Conservation (phyloP, 2,329 filamentous ascomycete genomes). For the Alternaria rosae region DNA sequence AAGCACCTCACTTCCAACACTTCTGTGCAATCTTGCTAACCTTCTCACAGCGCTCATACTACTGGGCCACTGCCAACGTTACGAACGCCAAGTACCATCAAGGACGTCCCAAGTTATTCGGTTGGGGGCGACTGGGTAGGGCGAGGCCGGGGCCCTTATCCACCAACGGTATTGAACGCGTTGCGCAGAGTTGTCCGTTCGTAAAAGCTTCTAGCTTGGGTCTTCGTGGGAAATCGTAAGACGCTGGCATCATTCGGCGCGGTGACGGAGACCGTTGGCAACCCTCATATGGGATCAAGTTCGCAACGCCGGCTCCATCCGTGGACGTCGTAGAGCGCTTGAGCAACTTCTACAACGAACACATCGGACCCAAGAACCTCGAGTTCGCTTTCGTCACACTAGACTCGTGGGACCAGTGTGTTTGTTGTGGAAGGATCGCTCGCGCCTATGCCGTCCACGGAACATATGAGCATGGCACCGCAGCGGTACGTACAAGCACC, state of each 20-base stretch:
- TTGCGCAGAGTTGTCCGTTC: not conserved
- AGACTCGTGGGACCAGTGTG: not conserved
- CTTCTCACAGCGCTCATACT: too few relatives aligned
- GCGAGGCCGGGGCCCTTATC: conserved; percentile 2
- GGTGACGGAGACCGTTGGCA: not conserved
- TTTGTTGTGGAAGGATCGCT: not conserved
- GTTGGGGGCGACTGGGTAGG: conserved; percentile 3
- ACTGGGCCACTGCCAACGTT: too few relatives aligned
- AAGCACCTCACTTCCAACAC: too few relatives aligned
- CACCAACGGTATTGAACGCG: not conserved
- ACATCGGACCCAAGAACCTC: not conserved
- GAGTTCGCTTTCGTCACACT: not conserved
- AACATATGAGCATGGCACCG: not conserved
- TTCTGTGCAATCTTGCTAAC: too few relatives aligned
- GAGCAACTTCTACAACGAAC: not conserved
- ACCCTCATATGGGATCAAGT: not conserved
- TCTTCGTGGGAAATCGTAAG: not conserved
- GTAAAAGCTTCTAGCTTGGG: not conserved
- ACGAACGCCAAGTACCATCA: not conserved
- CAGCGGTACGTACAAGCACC: not conserved
- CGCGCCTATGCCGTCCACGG: not conserved
- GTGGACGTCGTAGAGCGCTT: not conserved
- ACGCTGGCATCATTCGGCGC: not conserved
- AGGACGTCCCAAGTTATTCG: conserved; percentile 4
- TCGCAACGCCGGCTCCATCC: not conserved